Evolutionary conservation across 192 early-diverging fungal genomes (phyloP).

Genomic region (Mortierella alpina): DNA sequence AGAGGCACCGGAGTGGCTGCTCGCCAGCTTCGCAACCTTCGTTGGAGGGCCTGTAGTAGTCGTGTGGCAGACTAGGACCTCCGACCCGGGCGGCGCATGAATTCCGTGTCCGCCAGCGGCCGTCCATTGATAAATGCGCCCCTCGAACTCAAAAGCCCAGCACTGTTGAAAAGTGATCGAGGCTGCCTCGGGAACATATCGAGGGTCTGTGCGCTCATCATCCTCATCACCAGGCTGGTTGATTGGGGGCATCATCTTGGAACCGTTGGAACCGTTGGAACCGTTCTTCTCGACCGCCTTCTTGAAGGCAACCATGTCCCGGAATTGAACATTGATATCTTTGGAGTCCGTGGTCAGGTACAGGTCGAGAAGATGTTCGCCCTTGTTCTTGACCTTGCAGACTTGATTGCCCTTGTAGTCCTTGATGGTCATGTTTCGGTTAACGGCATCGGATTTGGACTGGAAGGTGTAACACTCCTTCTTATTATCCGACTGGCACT

Average conservation of each 20-base stretch:
- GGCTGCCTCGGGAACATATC: not conserved
- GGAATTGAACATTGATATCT: conserved; percentile 52
- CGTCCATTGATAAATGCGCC: conserved; percentile 51
- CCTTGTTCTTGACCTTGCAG: conserved; percentile 52
- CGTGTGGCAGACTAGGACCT: conserved; percentile 43
- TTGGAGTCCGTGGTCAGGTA: conserved; percentile 47
- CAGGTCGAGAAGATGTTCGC: conserved; percentile 49
- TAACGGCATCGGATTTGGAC: conserved; percentile 30
- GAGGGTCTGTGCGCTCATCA: conserved; percentile 17
- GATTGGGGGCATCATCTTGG: not conserved
- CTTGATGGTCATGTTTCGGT: conserved; percentile 41
- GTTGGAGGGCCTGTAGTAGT: conserved; percentile 24
- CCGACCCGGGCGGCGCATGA: conserved; percentile 33
- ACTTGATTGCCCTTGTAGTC: conserved; percentile 33
- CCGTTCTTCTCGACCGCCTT: conserved; percentile 48
- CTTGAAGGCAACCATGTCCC: conserved; percentile 54
- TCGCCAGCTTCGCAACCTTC: conserved; percentile 35
- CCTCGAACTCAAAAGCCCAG: conserved; percentile 54
- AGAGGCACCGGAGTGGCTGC: conserved; percentile 41
- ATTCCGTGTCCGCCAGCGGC: conserved; percentile 27
- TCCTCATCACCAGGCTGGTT: conserved; percentile 36
- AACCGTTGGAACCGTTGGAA: not conserved
- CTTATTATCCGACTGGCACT: conserved; percentile 44
- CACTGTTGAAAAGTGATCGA: conserved; percentile 1
- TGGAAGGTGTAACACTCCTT: conserved; percentile 49